Conservation (phyloP, 2,329 filamentous ascomycete genomes). For the Purpureocillium lavendulum region DNA sequence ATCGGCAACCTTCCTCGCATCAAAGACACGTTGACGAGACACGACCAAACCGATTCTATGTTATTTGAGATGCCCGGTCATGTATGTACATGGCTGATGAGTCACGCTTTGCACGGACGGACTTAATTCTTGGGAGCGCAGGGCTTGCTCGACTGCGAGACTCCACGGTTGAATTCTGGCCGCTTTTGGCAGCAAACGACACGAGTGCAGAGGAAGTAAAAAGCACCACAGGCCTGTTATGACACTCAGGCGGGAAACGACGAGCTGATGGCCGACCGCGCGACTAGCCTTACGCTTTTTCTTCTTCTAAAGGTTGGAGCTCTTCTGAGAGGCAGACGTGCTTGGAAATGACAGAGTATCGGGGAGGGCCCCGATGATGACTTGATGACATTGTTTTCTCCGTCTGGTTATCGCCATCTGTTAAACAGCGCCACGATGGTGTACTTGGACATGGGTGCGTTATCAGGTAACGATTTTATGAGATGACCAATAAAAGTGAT, state of each 20-base stretch:
- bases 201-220: conserved; percentile 21
- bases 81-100: conserved; percentile 35
- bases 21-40: conserved; percentile 26
- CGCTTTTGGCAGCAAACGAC: conserved; percentile 13
- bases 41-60: conserved; percentile 26
- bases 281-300: conserved; percentile 13
- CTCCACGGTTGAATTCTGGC: conserved; percentile 9
- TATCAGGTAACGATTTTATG: conserved; percentile 30
- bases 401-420: conserved; percentile 13
- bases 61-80: conserved; percentile 24
- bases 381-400: conserved; percentile 21
- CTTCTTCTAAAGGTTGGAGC: conserved; percentile 6
- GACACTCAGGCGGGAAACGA: conserved; percentile 25
- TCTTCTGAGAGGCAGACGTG: conserved; percentile 10
- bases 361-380: conserved; percentile 23
- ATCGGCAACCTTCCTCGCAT: conserved; percentile 16
- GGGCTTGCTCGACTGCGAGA: conserved; percentile 13
- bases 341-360: conserved; percentile 16
- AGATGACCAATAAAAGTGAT: conserved; percentile 30
- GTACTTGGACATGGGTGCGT: conserved; percentile 26
- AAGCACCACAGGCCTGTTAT: conserved; percentile 25
- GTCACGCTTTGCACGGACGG: conserved; percentile 32
- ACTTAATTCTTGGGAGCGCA: conserved; percentile 22
- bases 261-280: conserved; percentile 16
- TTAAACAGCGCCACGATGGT: conserved; percentile 20